A percentile compares a stretch with the other conserved stretches of the same genome.
Evolutionary conservation across 106 monocot genomes (phyloP).

Genomic region (Hemerocallis citrina): DNA sequence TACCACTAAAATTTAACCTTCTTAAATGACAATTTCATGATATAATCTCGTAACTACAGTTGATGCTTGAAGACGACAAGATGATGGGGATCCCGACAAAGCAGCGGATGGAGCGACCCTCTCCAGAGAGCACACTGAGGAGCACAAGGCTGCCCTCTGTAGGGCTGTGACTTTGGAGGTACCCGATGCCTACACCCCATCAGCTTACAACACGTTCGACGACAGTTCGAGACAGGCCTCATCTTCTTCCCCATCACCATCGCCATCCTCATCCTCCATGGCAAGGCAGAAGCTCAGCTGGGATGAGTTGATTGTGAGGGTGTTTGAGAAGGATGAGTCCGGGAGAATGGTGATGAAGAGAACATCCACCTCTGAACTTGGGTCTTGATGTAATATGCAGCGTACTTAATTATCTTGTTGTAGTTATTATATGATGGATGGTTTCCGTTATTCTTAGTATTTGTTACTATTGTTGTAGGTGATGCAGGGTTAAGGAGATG

Average conservation of each 20-base stretch:
- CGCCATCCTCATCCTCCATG: slow-evolving; percentile 11
- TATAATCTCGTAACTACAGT: slow-evolving; percentile 27
- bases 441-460: no score
- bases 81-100: slow-evolving; percentile 57
- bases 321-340: slow-evolving; percentile 58
- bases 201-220: slow-evolving; percentile 69
- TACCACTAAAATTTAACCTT: no score
- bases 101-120: slow-evolving; percentile 72
- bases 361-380: background rate
- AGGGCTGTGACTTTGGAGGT: slow-evolving; percentile 66
- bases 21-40: no score
- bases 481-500: no score
- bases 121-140: slow-evolving; percentile 51
- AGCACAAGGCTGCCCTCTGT: slow-evolving; percentile 68
- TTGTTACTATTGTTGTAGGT: no score
- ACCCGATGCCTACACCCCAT: slow-evolving; percentile 52
- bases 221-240: background rate
- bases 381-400: slow-evolving; percentile 8
- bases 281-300: slow-evolving; percentile 49
- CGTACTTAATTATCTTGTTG: no score
- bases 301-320: slow-evolving; percentile 54
- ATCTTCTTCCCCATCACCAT: background rate
- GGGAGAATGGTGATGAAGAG: slow-evolving; percentile 39
- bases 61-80: slow-evolving; percentile 60
- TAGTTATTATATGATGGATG: no score